These are phyloP conservation scores for Alopecurus myosuroides DNA, from an alignment of 176 grass and related monocot genomes.

Conservation along the genomic window DNA sequence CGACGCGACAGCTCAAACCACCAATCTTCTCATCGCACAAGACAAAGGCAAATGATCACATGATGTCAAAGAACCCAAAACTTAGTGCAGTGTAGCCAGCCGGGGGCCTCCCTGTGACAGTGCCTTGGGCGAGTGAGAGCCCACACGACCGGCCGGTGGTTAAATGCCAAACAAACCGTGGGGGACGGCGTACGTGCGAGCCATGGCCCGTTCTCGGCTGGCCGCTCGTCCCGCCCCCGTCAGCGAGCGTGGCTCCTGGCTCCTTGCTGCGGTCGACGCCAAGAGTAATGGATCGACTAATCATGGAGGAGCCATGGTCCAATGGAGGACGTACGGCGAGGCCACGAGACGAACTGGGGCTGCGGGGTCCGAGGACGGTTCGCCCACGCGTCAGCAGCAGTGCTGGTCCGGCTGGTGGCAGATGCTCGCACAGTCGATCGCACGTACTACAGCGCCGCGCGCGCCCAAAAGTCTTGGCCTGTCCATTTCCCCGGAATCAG, in stretches of 20 bases:
- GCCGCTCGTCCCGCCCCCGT: background rate
- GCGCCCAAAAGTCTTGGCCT: background rate
- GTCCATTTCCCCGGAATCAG: background rate
- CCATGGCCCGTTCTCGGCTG: background rate
- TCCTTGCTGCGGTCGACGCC: background rate
- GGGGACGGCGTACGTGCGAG: background rate
- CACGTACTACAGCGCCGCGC: background rate
- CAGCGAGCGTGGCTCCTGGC: background rate
- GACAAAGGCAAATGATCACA: background rate
- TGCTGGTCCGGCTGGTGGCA: too few relatives aligned
- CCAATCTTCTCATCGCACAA: background rate
- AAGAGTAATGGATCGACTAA: background rate
- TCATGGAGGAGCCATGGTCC: background rate
- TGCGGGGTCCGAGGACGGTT: too few relatives aligned
- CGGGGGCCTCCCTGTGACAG: too few relatives aligned
- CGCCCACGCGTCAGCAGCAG: too few relatives aligned
- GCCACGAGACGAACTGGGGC: background rate
- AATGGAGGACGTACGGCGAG: background rate
- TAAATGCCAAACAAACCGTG: background rate
- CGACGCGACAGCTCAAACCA: background rate
- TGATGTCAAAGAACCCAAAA: conserved; percentile 14
- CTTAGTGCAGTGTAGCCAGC: background rate
- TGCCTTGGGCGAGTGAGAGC: too few relatives aligned
- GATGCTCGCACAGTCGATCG: too few relatives aligned
- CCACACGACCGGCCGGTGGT: background rate